Base-by-base conservation (phyloP, 257 asterid species). In the Cordia subcordata region DNA sequence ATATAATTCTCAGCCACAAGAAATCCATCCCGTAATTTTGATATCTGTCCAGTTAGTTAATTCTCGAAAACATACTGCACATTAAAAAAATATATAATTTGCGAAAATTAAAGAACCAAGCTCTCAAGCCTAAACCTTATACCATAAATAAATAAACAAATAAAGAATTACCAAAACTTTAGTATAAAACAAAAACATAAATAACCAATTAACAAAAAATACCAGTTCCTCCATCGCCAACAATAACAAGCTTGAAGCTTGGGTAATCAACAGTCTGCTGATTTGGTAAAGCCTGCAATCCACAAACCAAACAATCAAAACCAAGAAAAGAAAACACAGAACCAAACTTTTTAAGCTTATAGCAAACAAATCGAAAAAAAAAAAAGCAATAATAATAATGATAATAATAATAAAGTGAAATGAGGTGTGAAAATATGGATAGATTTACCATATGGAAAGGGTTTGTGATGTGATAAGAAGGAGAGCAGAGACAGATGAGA, bases 221-320 rank as follows among this genome's bases (percentile, higher is more conserved):
- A 84, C 88, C 93, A 45, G 94, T 85, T 57, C 94, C 90, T n/a
- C 90, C 90, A 76, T 85, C 94, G 8, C 89, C 90, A 27, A 85
- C 94, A 60, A 85, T 78, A 3, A 85, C 94, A 58, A 85, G 94
- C 85, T 85, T 85, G 78, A 85, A 85, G 77, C 82, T 85, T 4
- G 94, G 94, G 67, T 82, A 85, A 49, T 85, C 87, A 50, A 82
- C 89, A 39, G 90, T 85, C 67, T 80, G 87, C 20, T 85, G 90
- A 76, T 76, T 85, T 21, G 94, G 87, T 60, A 82, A 66, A 42
- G 89, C 85, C 89, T 74, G 53, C 53, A 32, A 64, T 11, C 23
- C 14, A 1, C 5, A 12, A 58, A 35, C 16, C 55, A 32, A 44
- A 2, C 14, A 50, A 61, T 6, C 23, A 51, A n/a, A n/a, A n/a